Evolutionary conservation across 441 rosid species (phyloP), one percentile per base, ranked within the genome.

Genomic region (Gossypium gossypioides): DNA sequence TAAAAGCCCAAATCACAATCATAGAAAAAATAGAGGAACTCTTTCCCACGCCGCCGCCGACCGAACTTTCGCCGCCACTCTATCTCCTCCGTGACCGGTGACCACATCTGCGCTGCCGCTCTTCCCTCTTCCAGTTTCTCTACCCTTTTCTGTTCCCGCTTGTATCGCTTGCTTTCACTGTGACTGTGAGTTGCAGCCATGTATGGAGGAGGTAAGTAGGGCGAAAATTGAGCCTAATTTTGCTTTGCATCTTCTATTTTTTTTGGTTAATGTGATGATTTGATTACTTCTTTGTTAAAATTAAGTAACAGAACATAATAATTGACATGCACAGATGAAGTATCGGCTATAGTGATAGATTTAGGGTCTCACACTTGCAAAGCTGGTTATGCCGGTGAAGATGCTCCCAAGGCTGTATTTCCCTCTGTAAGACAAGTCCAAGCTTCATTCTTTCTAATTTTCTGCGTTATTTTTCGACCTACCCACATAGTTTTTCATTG

Each of bases 361-460:
- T 79, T 96, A 77, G 99, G 98, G 15, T 89, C 97, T 22, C 98
- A 93, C 84, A 93, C 98, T 77, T 96, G 98, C 84, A 96, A 96
- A 72, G 99, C 99, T 67, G 99, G 99, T 66, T 96, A 93, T 76
- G 99, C 99, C 2, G 99, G 98, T 3, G 99, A 96, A 83, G 99
- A 96, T 86, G 97, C 97, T 77, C 98, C 98, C 40, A 96, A 96
- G 76, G 99, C 99, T 37, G 98, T 96, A 2, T 96, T 96, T 56
- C 97, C 99, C 72, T 91, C 99, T 51, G 98, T 93, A 75, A 88
- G 92, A 77, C 63, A 55, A 71, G 4, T 61, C n/a, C 56, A 59
- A 69, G 9, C 10, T 6, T 48, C 40, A 6, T 60, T 15, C 19
- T 67, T 67, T 48, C 13, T 46, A 25, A n/a, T 25, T 48, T 64